Evolutionary conservation across 1,284 basidiomycete species (phyloP), one percentile per base, ranked within the genome.

Genomic region (Sanghuangporus sanghuang): DNA sequence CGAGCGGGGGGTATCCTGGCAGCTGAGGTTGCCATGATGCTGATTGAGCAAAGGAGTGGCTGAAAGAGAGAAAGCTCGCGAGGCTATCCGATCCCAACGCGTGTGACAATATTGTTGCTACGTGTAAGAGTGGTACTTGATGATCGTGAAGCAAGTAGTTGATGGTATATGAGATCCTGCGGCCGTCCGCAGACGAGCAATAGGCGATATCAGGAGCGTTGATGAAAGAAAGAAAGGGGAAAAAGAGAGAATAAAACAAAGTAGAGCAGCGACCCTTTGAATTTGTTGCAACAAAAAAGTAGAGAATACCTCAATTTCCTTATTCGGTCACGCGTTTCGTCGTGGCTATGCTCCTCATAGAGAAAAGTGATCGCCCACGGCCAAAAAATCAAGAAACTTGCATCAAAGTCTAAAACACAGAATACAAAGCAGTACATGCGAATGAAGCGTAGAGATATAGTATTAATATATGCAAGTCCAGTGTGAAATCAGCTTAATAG

Each of bases 1-100:
- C 77, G 81, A 38, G 82, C 77, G 46, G 81, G 72, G 35, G 82
- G 77, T 49, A 80, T 73, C 36, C 59, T 48, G 9, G 59, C 44
- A 27, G 59, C 36, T 40, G 63, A 61, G 16, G 63, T 64, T n/a
- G 63, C 63, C 63, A 64, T 64, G 44, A 38, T 49, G 58, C 21
- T 59, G 32, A 54, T 14, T 16, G 16, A 44, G 21, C 23, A 54
- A 36, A 55, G 32, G 32, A 49, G 39, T 52, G 48, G 49, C 27
- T 38, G 21, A 56, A 62, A 39, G 54, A 35, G 35, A 23, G 60
- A 23, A 18, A 39, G 23, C 23, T 21, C 16, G 50, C 23, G 18
- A 32, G 18, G 44, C 42, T 38, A 21, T 48, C 12, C 16, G 53
- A 35, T 44, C 32, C 36, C 54, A 32, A 40, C 21, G 62, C 48